Evolutionary conservation across 129 eudicot species (phyloP), one percentile per base, ranked within the genome.

Genomic region (Artemisia tridentata): DNA sequence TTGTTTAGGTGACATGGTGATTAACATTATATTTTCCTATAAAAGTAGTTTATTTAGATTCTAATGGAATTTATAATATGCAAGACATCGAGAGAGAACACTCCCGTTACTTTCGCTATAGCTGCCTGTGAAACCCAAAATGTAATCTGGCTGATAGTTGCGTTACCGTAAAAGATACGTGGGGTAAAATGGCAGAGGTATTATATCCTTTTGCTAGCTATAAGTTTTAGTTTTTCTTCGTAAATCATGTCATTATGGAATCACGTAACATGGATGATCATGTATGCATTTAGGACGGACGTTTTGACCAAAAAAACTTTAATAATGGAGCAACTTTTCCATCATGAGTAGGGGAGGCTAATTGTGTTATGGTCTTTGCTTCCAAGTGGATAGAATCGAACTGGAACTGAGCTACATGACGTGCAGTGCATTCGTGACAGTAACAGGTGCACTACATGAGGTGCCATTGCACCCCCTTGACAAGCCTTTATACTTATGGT

Each of bases 121-220:
- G 98, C 98, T 75, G 96, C 96, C 21, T 84, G 89, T 78, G 98
- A 92, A 83, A 92, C 98, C 68, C 98, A 92, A 72, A 92, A 92
- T 55, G 98, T 92, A 55, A 92, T 60, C 74, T 85, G 10, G 98
- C 86, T 53, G 96, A 81, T 63, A 87, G 95, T 78, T 48, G 72
- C 66, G 75, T 87, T 54, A 89, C 96, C 19, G 98, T 96, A 72
- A 92, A 89, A 79, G 91, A 89, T 62, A 84, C 88, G 91, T 92
- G 98, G 98, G 86, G 82, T 62, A 86, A 83, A 83, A 92, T 92
- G 98, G 80, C 70, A 47, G 85, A 89, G 96, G 98, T 91, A 69
- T 65, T 1, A 67, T 9, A 10, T 9, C 48, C 29, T 29, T 13
- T 5, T 13, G 34, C 56, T 27, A 20, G 19, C 11, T 69, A 53